Base-by-base conservation (phyloP, 164 flowering plant genomes). In the Tetrastigma voinierianum region DNA sequence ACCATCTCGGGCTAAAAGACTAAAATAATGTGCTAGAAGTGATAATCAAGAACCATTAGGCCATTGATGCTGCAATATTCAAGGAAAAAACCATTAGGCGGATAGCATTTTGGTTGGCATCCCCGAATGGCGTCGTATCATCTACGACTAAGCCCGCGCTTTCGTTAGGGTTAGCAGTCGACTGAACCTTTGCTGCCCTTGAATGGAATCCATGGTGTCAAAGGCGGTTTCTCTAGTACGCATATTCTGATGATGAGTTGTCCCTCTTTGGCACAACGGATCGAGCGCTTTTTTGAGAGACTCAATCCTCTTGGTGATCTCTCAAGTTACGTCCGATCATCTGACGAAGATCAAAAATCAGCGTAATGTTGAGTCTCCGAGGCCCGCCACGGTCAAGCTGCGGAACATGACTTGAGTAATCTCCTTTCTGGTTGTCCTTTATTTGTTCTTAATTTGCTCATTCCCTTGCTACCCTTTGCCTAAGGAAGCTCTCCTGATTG, bases 401-500 rank as follows among this genome's bases (percentile, higher is more conserved):
- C n/a, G n/a, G n/a, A n/a, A n/a, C n/a, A n/a, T n/a, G n/a, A n/a
- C n/a, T n/a, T n/a, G n/a, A n/a, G n/a, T n/a, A n/a, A n/a, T n/a
- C n/a, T 60, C 10, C 63, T 60, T 84, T 86, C 3, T 82, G 62
- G 48, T 88, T 85, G 3, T 88, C 91, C 77, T 66, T 86, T 10
- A 67, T 20, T 44, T 66, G 72, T 70, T 72, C 80, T 77, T 70
- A 79, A 40, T 63, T 51, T 86, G 90, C 12, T 85, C 89, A 18
- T 52, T 70, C 20, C 82, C 73, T 88, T 1, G 62, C 11, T 2
- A 87, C 74, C 74, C 84, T 65, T 7, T 83, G 83, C 58, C 80
- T 55, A 3, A 90, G 71, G 70, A 83, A 87, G 11, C 72, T 77
- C 61, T 87, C 93, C 32, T 85, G 90, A 69, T 82, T 83, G 74